Evolutionary conservation across 305 asterid species (phyloP).

Genomic region (Fraxinus greggii): DNA sequence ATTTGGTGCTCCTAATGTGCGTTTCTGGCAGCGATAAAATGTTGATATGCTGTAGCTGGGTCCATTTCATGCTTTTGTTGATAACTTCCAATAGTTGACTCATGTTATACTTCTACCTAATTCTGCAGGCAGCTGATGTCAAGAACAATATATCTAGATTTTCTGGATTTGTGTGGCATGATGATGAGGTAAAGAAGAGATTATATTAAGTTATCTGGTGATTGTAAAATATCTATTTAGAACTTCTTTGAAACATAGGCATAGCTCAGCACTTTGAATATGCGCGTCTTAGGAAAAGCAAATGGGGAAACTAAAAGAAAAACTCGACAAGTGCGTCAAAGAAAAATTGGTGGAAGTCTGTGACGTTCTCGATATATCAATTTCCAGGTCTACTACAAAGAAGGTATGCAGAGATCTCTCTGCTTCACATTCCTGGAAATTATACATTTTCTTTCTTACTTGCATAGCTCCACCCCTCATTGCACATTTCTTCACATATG

Average conservation of each 20-base stretch:
- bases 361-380: conserved; percentile 50
- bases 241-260: background rate
- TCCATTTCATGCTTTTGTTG: conserved; percentile 1
- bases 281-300: conserved; percentile 54
- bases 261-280: conserved; percentile 4
- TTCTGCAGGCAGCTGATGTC: conserved; percentile 72
- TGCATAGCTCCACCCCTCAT: background rate
- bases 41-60: background rate
- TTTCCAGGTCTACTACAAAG: conserved; percentile 43
- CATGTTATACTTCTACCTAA: conserved; percentile 24
- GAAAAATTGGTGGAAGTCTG: conserved; percentile 59
- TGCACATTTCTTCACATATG: conserved; percentile 12
- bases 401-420: conserved; percentile 45
- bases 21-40: background rate
- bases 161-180: conserved; percentile 95
- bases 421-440: background rate
- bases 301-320: conserved; percentile 48
- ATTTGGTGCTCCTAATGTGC: background rate
- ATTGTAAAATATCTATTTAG: conserved; percentile 3
- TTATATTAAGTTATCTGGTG: background rate
- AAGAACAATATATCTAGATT: conserved; percentile 74
- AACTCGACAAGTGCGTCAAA: conserved; percentile 58
- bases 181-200: conserved; percentile 56
- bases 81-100: background rate
- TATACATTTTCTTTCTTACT: background rate